phyloP scores from a whole-genome alignment of 2,329 filamentous ascomycete genomes.

The Cadophora sp. region DNA sequence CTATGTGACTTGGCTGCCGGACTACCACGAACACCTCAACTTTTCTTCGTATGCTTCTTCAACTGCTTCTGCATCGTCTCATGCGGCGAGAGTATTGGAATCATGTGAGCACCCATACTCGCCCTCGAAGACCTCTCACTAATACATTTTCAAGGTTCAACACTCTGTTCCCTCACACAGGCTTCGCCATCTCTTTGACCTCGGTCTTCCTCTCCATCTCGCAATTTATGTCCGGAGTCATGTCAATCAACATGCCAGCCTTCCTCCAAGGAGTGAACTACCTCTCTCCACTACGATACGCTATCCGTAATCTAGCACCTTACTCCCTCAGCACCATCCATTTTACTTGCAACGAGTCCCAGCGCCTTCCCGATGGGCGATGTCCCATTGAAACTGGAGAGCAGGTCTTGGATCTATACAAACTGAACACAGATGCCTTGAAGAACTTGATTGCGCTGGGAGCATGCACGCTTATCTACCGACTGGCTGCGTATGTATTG shows the following conservation, averaged over 20 bases:
- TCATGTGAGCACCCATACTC: slow-evolving; percentile 54
- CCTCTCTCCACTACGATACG: slow-evolving; percentile 74
- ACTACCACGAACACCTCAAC: slow-evolving; percentile 64
- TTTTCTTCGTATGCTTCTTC: slow-evolving; percentile 73
- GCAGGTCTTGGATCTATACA: slow-evolving; percentile 59
- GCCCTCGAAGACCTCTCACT: not conserved
- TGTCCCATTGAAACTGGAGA: slow-evolving; percentile 72
- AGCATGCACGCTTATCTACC: slow-evolving; percentile 20
- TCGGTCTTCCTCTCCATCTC: slow-evolving; percentile 73
- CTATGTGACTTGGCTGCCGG: slow-evolving; percentile 70
- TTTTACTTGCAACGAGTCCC: slow-evolving; percentile 68
- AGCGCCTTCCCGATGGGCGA: slow-evolving; percentile 63
- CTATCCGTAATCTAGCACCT: slow-evolving; percentile 68
- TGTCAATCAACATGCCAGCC: slow-evolving; percentile 72
- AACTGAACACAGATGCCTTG: slow-evolving; percentile 19
- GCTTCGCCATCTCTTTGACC: slow-evolving; percentile 78
- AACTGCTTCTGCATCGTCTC: slow-evolving; percentile 76
- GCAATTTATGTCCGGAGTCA: slow-evolving; percentile 73
- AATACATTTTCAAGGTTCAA: slow-evolving; percentile 60
- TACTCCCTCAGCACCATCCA: slow-evolving; percentile 66
- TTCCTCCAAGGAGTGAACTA: slow-evolving; percentile 75
- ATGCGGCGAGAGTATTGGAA: slow-evolving; percentile 78
- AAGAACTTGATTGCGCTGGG: slow-evolving; percentile 24
- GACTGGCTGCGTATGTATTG: slow-evolving; percentile 23
- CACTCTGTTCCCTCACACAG: slow-evolving; percentile 75